A percentile compares a stretch with the other conserved stretches of the same genome.
Evolutionary conservation across 768 basidiomycete species (phyloP).

Genomic region (Boletus speciosus): DNA sequence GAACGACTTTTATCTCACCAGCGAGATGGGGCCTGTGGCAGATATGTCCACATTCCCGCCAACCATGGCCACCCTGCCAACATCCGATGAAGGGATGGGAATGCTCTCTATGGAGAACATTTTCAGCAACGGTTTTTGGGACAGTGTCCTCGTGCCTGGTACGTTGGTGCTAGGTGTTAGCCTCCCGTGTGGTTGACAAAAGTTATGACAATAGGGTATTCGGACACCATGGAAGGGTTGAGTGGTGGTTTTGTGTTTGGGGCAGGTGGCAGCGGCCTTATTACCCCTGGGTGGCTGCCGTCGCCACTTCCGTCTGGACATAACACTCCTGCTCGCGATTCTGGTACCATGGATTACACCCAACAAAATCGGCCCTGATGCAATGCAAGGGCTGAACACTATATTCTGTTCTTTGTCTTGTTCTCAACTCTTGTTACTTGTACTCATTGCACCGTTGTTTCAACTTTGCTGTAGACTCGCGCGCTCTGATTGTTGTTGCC

Average conservation of each 20-base stretch:
- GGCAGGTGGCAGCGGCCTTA: slow-evolving; percentile 76
- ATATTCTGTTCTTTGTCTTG: slow-evolving; percentile 1
- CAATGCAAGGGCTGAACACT: slow-evolving; percentile 25
- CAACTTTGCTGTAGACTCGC: background rate
- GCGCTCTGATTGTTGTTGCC: slow-evolving; percentile 6
- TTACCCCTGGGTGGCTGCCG: slow-evolving; percentile 65
- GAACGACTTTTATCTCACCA: slow-evolving; percentile 65
- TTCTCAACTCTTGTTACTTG: background rate
- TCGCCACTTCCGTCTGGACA: slow-evolving; percentile 60
- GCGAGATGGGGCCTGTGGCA: slow-evolving; percentile 82
- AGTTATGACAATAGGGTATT: slow-evolving; percentile 52
- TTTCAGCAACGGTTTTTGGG: slow-evolving; percentile 80
- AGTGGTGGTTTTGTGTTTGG: slow-evolving; percentile 86
- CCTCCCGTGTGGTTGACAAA: slow-evolving; percentile 2
- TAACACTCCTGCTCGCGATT: slow-evolving; percentile 36
- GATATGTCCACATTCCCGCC: slow-evolving; percentile 86
- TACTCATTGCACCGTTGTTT: background rate
- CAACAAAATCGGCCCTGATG: slow-evolving; percentile 23
- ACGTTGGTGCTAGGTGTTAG: slow-evolving; percentile 24
- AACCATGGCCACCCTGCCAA: slow-evolving; percentile 64
- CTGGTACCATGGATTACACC: slow-evolving; percentile 24
- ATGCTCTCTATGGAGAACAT: slow-evolving; percentile 81
- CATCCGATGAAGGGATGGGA: slow-evolving; percentile 39
- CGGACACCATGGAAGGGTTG: slow-evolving; percentile 75
- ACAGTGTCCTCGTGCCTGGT: slow-evolving; percentile 85